A percentile compares a stretch with the other conserved stretches of the same genome.
phyloP scores from a whole-genome alignment of 1,139 yeast genomes.

The Martiniozyma asiatica region DNA sequence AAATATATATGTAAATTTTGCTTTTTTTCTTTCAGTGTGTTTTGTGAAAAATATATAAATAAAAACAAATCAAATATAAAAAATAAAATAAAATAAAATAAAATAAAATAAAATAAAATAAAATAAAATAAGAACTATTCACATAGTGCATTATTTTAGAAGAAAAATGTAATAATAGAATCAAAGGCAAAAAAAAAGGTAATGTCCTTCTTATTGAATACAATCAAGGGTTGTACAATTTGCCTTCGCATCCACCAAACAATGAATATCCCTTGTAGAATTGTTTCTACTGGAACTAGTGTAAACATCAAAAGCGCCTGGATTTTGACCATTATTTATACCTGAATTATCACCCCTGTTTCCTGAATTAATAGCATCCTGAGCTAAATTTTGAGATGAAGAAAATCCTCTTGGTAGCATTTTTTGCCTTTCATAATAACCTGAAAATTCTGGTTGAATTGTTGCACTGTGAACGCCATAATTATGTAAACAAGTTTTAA shows the following conservation, averaged over 20 bases:
- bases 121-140: too few relatives aligned
- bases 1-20: too few relatives aligned
- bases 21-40: too few relatives aligned
- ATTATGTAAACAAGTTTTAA: constrained; percentile 67
- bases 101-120: too few relatives aligned
- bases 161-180: too few relatives aligned
- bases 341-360: background rate
- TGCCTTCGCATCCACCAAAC: constrained; percentile 34
- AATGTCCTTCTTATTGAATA: too few relatives aligned
- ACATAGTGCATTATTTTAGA: too few relatives aligned
- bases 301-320: constrained; percentile 15
- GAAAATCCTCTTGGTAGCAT: constrained; percentile 19
- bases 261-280: constrained; percentile 19
- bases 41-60: too few relatives aligned
- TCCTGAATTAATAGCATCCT: constrained; percentile 6
- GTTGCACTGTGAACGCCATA: constrained; percentile 91
- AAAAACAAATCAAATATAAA: too few relatives aligned
- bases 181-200: too few relatives aligned
- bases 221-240: constrained; percentile 34
- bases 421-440: constrained; percentile 19
- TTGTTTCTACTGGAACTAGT: constrained; percentile 18
- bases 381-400: constrained; percentile 14
- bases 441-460: constrained; percentile 76
- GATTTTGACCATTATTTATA: background rate
- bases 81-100: too few relatives aligned